Percentiles rank a stretch among this genome's conserved stretches.
phyloP scores from a whole-genome alignment of 2,329 filamentous ascomycete species.

The Monilinia fructigena region DNA sequence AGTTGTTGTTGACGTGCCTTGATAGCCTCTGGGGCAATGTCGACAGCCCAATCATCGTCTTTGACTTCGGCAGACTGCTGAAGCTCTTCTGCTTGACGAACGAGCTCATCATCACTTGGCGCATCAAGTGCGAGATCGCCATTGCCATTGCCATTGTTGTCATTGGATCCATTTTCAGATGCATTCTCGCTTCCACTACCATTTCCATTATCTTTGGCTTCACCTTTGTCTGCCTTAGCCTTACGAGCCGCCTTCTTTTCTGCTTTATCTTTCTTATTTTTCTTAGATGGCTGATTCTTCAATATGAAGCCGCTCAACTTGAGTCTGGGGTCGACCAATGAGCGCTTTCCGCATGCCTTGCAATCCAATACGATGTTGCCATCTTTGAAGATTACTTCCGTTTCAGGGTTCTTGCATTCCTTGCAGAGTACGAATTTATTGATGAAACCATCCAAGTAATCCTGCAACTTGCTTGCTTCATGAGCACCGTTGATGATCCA shows the following conservation, averaged over 20 bases:
- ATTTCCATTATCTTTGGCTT: conserved; percentile 51
- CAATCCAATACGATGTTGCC: conserved; percentile 90
- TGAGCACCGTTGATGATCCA: conserved; percentile 99
- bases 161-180: conserved; percentile 55
- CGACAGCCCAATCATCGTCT: conserved; percentile 92
- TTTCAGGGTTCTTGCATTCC: conserved; percentile 99
- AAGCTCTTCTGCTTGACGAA: conserved; percentile 72
- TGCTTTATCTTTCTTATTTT: conserved; percentile 97
- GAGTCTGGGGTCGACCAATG: conserved; percentile 85
- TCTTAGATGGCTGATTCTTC: conserved; percentile 91
- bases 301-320: conserved; percentile 97
- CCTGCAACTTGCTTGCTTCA: conserved; percentile 91
- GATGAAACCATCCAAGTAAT: conserved; percentile 98
- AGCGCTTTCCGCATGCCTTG: conserved; percentile 96
- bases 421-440: conserved; percentile 98
- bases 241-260: conserved; percentile 87
- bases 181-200: conserved; percentile 65
- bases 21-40: conserved; percentile 93
- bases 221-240: conserved; percentile 51
- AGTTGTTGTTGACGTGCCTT: conserved; percentile 91
- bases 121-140: conserved; percentile 60
- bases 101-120: conserved; percentile 88
- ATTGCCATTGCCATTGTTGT: conserved; percentile 41
- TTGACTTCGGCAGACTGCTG: conserved; percentile 66
- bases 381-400: conserved; percentile 92